Evolutionary conservation across 192 early-diverging fungal genomes (phyloP).

Genomic region (Coemansia sp.): DNA sequence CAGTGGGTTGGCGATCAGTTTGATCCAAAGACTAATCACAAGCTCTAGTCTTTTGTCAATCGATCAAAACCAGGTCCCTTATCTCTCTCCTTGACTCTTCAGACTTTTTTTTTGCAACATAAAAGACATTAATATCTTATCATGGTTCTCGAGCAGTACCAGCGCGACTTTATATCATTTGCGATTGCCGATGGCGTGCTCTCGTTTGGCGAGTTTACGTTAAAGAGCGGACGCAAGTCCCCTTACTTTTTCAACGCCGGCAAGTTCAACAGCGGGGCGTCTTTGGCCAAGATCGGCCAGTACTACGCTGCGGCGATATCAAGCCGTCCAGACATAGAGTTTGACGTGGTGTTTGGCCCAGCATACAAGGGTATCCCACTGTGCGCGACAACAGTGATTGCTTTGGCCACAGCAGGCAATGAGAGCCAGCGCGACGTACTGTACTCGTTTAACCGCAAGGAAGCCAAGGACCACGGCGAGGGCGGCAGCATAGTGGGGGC

Average conservation of each 20-base stretch:
- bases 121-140: background rate
- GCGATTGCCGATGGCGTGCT: conserved; percentile 84
- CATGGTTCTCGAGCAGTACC: conserved; percentile 65
- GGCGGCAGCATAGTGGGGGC: conserved; percentile 95
- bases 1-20: no score
- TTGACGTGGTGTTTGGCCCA: conserved; percentile 94
- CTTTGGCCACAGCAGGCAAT: conserved; percentile 59
- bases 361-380: conserved; percentile 99
- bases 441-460: conserved; percentile 97
- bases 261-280: conserved; percentile 88
- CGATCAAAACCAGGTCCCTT: no score
- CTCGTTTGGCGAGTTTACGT: conserved; percentile 88
- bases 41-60: no score
- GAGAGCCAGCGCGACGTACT: conserved; percentile 63
- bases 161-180: conserved; percentile 93
- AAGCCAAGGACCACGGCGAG: conserved; percentile 99
- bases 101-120: background rate
- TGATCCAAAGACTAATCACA: no score
- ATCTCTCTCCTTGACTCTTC: background rate
- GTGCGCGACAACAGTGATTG: conserved; percentile 78
- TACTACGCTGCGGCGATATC: conserved; percentile 82
- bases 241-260: conserved; percentile 99
- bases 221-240: conserved; percentile 94
- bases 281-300: conserved; percentile 79
- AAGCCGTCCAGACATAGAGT: conserved; percentile 49